phyloP scores from a whole-genome alignment of 345 rosid genomes.

The Linum tenue region DNA sequence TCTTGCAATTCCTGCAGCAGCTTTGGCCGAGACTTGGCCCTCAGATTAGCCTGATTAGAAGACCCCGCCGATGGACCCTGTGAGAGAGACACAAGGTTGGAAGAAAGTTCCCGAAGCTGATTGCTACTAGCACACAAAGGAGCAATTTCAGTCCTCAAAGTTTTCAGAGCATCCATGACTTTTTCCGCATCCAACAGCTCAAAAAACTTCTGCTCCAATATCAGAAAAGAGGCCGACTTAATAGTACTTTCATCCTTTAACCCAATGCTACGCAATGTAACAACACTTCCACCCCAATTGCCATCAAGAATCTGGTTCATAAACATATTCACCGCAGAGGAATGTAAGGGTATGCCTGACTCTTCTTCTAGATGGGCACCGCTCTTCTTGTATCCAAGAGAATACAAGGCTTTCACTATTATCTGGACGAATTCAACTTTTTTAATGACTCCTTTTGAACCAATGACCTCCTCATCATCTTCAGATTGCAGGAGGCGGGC shows the following conservation, averaged over 20 bases:
- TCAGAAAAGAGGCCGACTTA: slow-evolving; percentile 50
- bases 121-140: slow-evolving; percentile 43
- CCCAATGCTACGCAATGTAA: slow-evolving; percentile 42
- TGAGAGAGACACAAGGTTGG: slow-evolving; percentile 36
- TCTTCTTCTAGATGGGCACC: slow-evolving; percentile 64
- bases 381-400: slow-evolving; percentile 57
- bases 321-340: slow-evolving; percentile 37
- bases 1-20: slow-evolving; percentile 47
- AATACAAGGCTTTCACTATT: slow-evolving; percentile 53
- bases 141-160: slow-evolving; percentile 51
- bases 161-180: slow-evolving; percentile 38
- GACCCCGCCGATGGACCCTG: slow-evolving; percentile 11
- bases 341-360: slow-evolving; percentile 49
- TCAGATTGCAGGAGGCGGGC: slow-evolving; percentile 62
- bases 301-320: slow-evolving; percentile 49
- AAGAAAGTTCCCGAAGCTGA: slow-evolving; percentile 51
- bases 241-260: slow-evolving; percentile 41
- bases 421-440: slow-evolving; percentile 49
- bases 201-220: slow-evolving; percentile 57
- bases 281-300: slow-evolving; percentile 57
- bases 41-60: slow-evolving; percentile 26
- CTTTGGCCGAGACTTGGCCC: slow-evolving; percentile 32
- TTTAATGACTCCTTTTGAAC: slow-evolving; percentile 51
- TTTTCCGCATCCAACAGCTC: slow-evolving; percentile 40
- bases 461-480: slow-evolving; percentile 45